Conservation (phyloP, 495 filamentous ascomycete genomes). For the Tuber borchii region DNA sequence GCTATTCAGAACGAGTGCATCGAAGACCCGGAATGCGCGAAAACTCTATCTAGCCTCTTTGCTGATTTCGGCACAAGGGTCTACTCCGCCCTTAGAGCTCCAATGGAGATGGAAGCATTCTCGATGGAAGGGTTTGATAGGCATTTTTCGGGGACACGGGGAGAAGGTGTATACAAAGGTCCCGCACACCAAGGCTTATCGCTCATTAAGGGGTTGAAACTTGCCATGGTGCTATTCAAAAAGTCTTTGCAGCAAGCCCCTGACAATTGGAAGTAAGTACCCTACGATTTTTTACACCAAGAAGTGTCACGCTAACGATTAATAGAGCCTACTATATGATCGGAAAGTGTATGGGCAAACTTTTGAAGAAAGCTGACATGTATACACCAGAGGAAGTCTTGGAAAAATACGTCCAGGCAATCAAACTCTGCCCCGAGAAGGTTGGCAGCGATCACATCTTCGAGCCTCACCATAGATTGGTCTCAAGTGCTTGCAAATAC, state of each 20-base stretch:
- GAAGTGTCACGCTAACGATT: constrained; percentile 21
- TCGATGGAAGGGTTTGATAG: constrained; percentile 65
- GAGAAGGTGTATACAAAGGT: constrained; percentile 65
- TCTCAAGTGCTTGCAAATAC: constrained; percentile 72
- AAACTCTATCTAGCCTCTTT: constrained; percentile 73
- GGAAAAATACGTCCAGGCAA: constrained; percentile 63
- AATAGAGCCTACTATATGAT: constrained; percentile 75
- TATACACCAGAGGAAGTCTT: constrained; percentile 56
- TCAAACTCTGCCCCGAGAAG: constrained; percentile 70
- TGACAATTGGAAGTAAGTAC: constrained; percentile 73
- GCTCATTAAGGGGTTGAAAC: constrained; percentile 75
- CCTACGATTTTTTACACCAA: constrained; percentile 12
- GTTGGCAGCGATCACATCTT: constrained; percentile 78
- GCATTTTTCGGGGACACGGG: constrained; percentile 62
- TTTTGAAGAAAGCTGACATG: constrained; percentile 50
- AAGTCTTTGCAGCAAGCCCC: constrained; percentile 64
- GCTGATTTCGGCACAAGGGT: constrained; percentile 82
- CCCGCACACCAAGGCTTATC: constrained; percentile 66
- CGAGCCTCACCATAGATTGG: constrained; percentile 93
- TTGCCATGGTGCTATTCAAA: constrained; percentile 71
- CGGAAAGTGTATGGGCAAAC: constrained; percentile 94
- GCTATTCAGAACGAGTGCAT: constrained; percentile 58
- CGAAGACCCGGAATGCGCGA: constrained; percentile 49
- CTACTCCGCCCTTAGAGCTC: constrained; percentile 84
- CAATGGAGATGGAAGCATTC: constrained; percentile 84